Conservation (phyloP, 2,329 filamentous ascomycete species). For the Metarhizium robertsii region DNA sequence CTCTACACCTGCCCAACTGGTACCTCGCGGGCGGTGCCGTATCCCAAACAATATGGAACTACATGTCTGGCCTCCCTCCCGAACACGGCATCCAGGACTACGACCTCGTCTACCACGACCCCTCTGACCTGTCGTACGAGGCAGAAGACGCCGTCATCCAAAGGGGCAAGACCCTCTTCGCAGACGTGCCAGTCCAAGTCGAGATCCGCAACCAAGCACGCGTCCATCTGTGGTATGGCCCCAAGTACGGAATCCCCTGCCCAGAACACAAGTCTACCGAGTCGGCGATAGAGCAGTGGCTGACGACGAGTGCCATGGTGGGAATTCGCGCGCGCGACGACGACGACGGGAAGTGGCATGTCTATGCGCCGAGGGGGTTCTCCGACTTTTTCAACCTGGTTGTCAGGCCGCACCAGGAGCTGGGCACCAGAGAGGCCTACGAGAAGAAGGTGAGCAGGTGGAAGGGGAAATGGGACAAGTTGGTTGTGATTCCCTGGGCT, state of each 20-base stretch:
- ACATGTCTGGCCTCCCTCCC: conserved; percentile 16
- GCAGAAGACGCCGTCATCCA: no score
- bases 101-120: conserved; percentile 17
- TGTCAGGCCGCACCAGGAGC: conserved; percentile 21
- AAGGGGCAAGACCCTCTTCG: no score
- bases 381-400: conserved; percentile 25
- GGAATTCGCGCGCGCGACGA: conserved; percentile 9
- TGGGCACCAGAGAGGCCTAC: conserved; percentile 18
- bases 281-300: conserved; percentile 21
- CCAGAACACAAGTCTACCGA: no score
- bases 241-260: no score
- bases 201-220: no score
- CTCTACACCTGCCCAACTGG: conserved; percentile 22
- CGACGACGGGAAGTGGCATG: conserved; percentile 6
- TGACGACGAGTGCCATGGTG: conserved; percentile 25
- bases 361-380: conserved; percentile 13
- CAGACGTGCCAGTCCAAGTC: no score
- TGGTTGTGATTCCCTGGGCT: conserved; percentile 12
- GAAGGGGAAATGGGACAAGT: conserved; percentile 11
- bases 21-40: conserved; percentile 13
- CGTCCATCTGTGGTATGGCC: no score
- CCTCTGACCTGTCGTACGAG: no score
- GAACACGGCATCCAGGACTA: conserved; percentile 27
- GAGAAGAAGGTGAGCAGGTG: conserved; percentile 22
- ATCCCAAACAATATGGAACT: conserved; percentile 29